Base-by-base conservation (phyloP, 331 rosid species). In the Pyracantha coccinea region DNA sequence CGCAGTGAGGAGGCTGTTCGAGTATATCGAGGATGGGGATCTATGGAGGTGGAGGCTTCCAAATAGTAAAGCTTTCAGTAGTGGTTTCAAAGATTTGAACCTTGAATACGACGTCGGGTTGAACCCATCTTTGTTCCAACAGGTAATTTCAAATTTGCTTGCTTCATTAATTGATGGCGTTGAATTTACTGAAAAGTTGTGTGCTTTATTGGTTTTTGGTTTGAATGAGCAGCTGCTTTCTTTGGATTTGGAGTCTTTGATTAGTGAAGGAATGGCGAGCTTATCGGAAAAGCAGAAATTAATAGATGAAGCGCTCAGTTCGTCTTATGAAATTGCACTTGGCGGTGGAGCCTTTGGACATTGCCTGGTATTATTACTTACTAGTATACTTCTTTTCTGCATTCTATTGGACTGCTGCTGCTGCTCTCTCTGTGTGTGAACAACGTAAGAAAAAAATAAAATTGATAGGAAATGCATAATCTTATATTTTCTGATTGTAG, bases 31-130 rank as follows among this genome's bases (percentile, higher is more conserved):
- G 83, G 99, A 90, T 77, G 98, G 85, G 19, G 98, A 94, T 85
- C 84, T 94, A 63, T 91, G 98, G 97, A 86, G 85, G 81, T 94
- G 97, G 97, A 87, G 73, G 55, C 96, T 91, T 62, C 86, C 81
- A 0, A 79, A 87, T 75, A 90, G 97, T 80, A 94, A 92, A 67
- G 97, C 96, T 88, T 90, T 94, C 64, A 86, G 86, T 73, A 81
- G 91, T 52, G 99, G 97, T 10, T 72, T 92, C 24, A 92, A 89
- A 74, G 95, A 92, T 81, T 73, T 82, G 77, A 86, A 87, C 71
- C 74, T 91, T 53, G 90, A 91, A 28, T 88, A 70, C 69, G 88
- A 91, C 72, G 78, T 83, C 47, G 50, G 41, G 16, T 71, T 65
- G 71, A 93, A 89, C 81, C 89, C 93, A 55, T 76, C 83, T 55